Conservation (phyloP, 257 asterid species). For the Osmanthus fragrans region DNA sequence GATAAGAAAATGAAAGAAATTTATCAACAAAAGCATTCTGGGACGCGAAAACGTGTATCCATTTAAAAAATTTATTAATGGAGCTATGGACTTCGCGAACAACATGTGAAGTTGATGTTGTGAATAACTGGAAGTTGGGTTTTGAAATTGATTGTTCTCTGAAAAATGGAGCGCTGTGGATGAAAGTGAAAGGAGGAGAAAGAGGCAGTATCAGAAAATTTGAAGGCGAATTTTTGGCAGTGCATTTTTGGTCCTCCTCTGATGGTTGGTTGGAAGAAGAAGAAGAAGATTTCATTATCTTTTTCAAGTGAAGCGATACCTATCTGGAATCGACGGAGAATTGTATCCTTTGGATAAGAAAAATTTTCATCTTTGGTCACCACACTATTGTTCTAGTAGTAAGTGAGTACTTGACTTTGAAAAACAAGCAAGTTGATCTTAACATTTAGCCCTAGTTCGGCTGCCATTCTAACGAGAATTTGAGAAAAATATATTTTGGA, state of each 20-base stretch:
- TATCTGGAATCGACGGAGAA: neutral
- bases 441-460: neutral
- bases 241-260: constrained; percentile 22
- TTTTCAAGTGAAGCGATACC: neutral
- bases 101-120: constrained; percentile 40
- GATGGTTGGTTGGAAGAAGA: constrained; percentile 26
- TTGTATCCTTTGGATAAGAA: neutral
- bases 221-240: constrained; percentile 28
- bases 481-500: no score
- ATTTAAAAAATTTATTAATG: constrained; percentile 35
- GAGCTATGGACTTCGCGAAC: constrained; percentile 46
- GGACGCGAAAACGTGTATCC: constrained; percentile 40
- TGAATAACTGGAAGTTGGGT: constrained; percentile 40
- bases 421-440: neutral
- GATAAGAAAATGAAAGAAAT: constrained; percentile 41
- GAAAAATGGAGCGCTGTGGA: constrained; percentile 38
- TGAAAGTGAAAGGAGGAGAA: constrained; percentile 40
- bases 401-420: neutral
- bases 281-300: constrained; percentile 27
- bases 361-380: neutral
- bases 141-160: constrained; percentile 37
- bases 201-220: constrained; percentile 44
- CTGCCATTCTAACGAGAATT: no score
- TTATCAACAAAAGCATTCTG: constrained; percentile 45
- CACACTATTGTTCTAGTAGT: neutral